These are phyloP conservation scores for Candida tibetensis DNA, from an alignment of 805 yeast genomes.

Conservation along the genomic window DNA sequence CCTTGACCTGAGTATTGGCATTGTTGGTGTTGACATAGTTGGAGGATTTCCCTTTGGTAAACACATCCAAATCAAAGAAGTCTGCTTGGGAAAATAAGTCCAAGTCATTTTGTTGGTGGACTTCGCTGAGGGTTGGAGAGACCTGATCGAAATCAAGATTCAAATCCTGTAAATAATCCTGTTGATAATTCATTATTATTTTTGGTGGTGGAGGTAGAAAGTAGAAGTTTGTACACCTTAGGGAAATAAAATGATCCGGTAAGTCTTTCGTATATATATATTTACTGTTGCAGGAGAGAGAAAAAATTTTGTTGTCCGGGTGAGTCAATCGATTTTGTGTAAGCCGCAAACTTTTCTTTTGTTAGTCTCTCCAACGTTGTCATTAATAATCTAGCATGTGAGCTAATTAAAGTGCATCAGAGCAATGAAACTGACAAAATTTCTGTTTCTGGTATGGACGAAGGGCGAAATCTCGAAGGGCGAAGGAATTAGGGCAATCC, in stretches of 20 bases:
- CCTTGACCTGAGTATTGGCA: constrained; percentile 1
- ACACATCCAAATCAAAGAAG: constrained; percentile 39
- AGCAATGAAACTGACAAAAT: too few species aligned
- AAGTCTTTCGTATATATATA: too few species aligned
- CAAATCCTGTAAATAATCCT: constrained; percentile 40
- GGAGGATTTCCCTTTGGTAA: constrained; percentile 15
- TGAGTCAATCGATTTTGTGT: neutral
- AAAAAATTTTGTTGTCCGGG: neutral
- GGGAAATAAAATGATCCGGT: neutral
- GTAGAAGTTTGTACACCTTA: neutral
- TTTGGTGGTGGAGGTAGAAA: neutral
- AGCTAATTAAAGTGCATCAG: too few species aligned
- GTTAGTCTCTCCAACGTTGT: too few species aligned
- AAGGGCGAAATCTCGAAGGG: too few species aligned
- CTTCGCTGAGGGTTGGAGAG: constrained; percentile 21
- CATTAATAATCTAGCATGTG: too few species aligned
- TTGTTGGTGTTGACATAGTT: constrained; percentile 10
- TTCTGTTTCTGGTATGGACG: too few species aligned
- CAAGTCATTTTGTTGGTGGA: constrained; percentile 26
- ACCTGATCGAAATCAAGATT: constrained; percentile 37
- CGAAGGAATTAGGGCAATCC: too few species aligned
- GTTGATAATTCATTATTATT: constrained; percentile 37
- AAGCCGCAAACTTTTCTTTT: too few species aligned
- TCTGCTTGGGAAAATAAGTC: constrained; percentile 40
- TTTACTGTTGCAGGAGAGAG: too few species aligned